A percentile compares a stretch with the other conserved stretches of the same genome.
These are phyloP conservation scores for Silene latifolia DNA, from an alignment of 148 eudicot genomes.

Conservation along the genomic window DNA sequence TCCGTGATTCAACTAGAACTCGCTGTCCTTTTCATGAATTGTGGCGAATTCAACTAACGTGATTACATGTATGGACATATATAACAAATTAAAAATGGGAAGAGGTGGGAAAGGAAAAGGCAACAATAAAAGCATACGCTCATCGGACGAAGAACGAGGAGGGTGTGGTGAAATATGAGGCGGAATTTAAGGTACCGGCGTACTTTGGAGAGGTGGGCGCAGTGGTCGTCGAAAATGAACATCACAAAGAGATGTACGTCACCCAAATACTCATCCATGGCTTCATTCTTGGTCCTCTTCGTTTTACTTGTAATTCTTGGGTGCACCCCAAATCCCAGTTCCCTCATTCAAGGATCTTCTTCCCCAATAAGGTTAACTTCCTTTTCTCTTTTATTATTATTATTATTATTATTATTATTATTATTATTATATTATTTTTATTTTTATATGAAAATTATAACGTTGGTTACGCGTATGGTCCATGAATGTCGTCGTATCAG, in stretches of 20 bases:
- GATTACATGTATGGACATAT: no score
- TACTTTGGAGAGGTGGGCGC: constrained; percentile 42
- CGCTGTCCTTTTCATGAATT: no score
- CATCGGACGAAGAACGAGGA: neutral
- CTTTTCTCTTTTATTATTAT: no score
- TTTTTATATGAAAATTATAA: no score
- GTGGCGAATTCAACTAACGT: no score
- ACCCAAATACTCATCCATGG: constrained; percentile 26
- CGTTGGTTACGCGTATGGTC: no score
- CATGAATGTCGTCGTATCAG: no score
- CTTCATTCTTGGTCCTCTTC: constrained; percentile 13
- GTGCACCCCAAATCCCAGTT: constrained; percentile 28
- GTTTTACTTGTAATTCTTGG: constrained; percentile 33
- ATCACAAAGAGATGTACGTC: constrained; percentile 34
- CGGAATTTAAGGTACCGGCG: constrained; percentile 19
- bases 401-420: no score
- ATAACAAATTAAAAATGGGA: neutral
- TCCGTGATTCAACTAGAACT: no score
- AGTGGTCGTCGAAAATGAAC: constrained; percentile 30
- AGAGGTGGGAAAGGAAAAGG: neutral
- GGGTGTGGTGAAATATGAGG: constrained; percentile 28
- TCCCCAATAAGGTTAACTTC: constrained; percentile 32
- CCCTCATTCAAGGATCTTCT: constrained; percentile 32
- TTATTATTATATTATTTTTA: no score
- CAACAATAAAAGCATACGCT: neutral